Evolutionary conservation across 371 early-diverging fungal genomes (phyloP), one percentile per base, ranked within the genome.

Genomic region (Mucor circinelloides): DNA sequence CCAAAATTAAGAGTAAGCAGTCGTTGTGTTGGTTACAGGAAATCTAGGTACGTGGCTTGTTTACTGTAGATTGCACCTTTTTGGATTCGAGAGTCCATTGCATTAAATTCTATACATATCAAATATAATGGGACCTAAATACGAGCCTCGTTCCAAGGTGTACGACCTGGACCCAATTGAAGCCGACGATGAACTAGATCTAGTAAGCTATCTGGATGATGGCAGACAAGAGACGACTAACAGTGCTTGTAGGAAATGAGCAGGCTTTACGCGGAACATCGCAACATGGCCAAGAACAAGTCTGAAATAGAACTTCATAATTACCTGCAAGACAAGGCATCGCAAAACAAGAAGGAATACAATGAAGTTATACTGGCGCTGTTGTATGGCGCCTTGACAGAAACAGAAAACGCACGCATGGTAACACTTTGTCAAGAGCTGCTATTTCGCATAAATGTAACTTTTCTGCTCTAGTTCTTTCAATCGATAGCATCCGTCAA

Each of bases 301-400:
- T 77, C 90, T n/a, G 86, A 87, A 56, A 73, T 81, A 30, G 91
- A 92, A 36, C 70, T 85, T 7, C 91, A 92, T 66, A 87, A 86
- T 40, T 74, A 77, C 25, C 70, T 91, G 13, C 93, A 92, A 60
- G 89, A 87, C 17, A 81, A 85, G 73, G 84, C 84, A 10, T 85
- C 87, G 0, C 80, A 77, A 58, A 88, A 86, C 61, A 88, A 84
- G 81, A 77, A 58, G 27, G 75, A 79, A 60, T 91, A 91, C 63
- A 59, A 70, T 19, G 85, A 87, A 25, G 79, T 87, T 25, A 84
- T 89, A 42, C 82, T 84, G 44, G 93, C 91, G 13, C 76, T 93
- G 3, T 62, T 93, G 0, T 93, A 90, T 52, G 89, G 87, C 5
- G 79, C 87, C 2, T 66, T 90, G 17, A 88, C 87, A 23, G 84